phyloP scores from a whole-genome alignment of 169 alveolate genomes.

The Cryptosporidium ubiquitum region DNA sequence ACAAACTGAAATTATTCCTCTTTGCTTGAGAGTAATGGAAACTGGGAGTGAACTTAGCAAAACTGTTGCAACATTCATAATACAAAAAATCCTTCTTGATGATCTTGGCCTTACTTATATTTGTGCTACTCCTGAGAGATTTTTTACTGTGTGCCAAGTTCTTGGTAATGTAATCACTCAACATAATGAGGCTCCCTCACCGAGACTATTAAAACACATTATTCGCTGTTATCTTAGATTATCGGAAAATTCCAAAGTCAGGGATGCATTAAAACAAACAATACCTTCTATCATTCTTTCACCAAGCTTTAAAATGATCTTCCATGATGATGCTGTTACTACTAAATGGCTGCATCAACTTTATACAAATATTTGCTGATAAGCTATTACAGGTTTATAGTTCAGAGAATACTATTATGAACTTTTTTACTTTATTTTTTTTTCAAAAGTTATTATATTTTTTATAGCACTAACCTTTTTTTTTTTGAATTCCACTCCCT shows the following conservation, averaged over 20 bases:
- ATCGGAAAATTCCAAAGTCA: constrained; percentile 94
- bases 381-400: background rate
- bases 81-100: constrained; percentile 96
- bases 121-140: constrained; percentile 97
- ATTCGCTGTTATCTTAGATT: constrained; percentile 96
- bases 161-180: constrained; percentile 93
- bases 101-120: constrained; percentile 95
- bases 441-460: background rate
- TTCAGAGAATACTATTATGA: background rate
- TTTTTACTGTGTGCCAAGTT: constrained; percentile 96
- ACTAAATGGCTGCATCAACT: constrained; percentile 70
- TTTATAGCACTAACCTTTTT: background rate
- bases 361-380: constrained; percentile 62
- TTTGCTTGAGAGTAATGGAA: constrained; percentile 98
- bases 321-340: constrained; percentile 56
- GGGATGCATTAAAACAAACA: constrained; percentile 86
- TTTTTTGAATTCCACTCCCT: background rate
- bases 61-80: constrained; percentile 98
- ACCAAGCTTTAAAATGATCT: constrained; percentile 51
- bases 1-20: constrained; percentile 96
- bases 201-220: constrained; percentile 94
- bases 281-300: constrained; percentile 54
- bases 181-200: constrained; percentile 88
- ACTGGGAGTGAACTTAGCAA: constrained; percentile 97
- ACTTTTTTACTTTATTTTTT: no score